These are phyloP conservation scores for Microstegium vimineum DNA, from an alignment of 176 grass and related monocot species.

Conservation along the genomic window DNA sequence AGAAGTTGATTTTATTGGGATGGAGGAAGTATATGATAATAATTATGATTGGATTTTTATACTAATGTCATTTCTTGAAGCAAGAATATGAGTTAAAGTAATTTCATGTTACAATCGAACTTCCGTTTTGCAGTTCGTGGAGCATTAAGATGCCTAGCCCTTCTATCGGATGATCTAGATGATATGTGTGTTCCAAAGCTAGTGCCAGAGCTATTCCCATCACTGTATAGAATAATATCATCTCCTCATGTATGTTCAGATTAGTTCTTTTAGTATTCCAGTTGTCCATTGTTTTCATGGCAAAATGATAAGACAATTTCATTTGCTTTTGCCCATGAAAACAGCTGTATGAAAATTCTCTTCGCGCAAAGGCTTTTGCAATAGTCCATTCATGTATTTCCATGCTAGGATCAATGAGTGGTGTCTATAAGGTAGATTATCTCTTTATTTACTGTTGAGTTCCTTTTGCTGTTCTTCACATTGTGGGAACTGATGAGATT, in stretches of 20 bases:
- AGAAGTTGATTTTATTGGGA: no score
- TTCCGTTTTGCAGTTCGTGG: constrained; percentile 64
- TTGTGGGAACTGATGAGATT: constrained; percentile 15
- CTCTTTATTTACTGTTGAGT: constrained; percentile 1
- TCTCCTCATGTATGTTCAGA: constrained; percentile 64
- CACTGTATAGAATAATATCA: constrained; percentile 78
- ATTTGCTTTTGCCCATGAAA: constrained; percentile 33
- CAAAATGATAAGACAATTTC: constrained; percentile 3
- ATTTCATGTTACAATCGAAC: background rate
- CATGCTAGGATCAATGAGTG: constrained; percentile 91
- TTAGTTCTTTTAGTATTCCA: background rate
- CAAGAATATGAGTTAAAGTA: background rate
- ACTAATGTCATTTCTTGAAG: background rate
- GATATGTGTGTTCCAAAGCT: constrained; percentile 81
- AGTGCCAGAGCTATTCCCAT: constrained; percentile 79
- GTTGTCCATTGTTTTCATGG: background rate
- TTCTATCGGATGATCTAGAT: constrained; percentile 93
- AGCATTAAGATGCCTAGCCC: constrained; percentile 91
- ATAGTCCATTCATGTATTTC: constrained; percentile 94
- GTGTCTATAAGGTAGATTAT: constrained; percentile 74
- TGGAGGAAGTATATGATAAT: background rate
- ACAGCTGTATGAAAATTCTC: constrained; percentile 80
- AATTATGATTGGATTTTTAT: background rate
- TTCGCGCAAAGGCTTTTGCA: constrained; percentile 83
- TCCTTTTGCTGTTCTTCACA: background rate